A percentile compares a stretch with the other conserved stretches of the same genome.
Conservation (phyloP, 257 asterid species). For the Jacaranda mimosifolia region DNA sequence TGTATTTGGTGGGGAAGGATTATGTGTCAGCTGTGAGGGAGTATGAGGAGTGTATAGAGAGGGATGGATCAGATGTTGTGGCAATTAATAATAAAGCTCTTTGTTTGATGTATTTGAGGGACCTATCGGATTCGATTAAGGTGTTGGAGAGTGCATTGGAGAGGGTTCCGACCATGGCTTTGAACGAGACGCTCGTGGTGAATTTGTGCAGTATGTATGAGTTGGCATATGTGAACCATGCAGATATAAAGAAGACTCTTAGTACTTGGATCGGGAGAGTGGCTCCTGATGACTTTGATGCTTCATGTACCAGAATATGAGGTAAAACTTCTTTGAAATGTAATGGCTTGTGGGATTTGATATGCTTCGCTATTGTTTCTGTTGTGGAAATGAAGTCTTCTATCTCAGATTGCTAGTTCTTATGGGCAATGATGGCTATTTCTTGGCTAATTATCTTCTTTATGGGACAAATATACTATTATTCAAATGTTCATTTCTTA, state of each 20-base stretch:
- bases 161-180: conserved; percentile 87
- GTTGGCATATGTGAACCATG: conserved; percentile 90
- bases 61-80: conserved; percentile 81
- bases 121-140: conserved; percentile 90
- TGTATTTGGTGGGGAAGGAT: conserved; percentile 89
- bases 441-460: background rate
- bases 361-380: conserved; percentile 31
- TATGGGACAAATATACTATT: background rate
- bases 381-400: conserved; percentile 33
- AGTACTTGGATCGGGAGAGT: conserved; percentile 96
- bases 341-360: conserved; percentile 30
- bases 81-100: conserved; percentile 94
- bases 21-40: conserved; percentile 93
- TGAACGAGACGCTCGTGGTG: conserved; percentile 91
- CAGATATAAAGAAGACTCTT: conserved; percentile 86
- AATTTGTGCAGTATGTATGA: conserved; percentile 99
- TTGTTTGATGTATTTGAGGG: conserved; percentile 98
- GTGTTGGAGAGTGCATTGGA: conserved; percentile 93
- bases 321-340: conserved; percentile 43
- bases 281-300: conserved; percentile 97
- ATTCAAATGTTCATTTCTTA: background rate
- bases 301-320: conserved; percentile 86
- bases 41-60: conserved; percentile 85
- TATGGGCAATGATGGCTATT: conserved; percentile 4
- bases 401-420: conserved; percentile 13